Conservation (phyloP, 2,329 filamentous ascomycete genomes). For the Aspergillus quadrilineatus region DNA sequence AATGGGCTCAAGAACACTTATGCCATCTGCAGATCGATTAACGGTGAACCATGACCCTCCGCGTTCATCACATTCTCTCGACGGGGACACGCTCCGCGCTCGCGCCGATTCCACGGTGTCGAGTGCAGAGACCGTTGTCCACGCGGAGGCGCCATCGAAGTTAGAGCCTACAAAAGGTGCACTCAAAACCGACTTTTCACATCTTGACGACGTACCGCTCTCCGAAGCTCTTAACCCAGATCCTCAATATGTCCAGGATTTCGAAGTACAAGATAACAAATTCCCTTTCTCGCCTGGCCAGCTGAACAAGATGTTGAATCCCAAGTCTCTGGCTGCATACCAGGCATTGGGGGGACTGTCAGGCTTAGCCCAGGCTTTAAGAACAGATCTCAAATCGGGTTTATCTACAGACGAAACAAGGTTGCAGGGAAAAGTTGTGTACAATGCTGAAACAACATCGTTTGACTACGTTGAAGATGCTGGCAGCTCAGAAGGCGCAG, state of each 20-base stretch:
- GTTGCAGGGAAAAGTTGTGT: slow-evolving; percentile 66
- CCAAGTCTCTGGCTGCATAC: slow-evolving; percentile 81
- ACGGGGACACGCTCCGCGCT: slow-evolving; percentile 46
- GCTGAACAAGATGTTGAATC: slow-evolving; percentile 82
- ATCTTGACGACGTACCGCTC: slow-evolving; percentile 36
- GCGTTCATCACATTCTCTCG: slow-evolving; percentile 36
- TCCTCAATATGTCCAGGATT: slow-evolving; percentile 72
- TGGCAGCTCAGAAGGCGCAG: slow-evolving; percentile 12
- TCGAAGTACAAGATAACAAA: slow-evolving; percentile 72
- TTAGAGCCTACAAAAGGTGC: neutral
- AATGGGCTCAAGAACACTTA: neutral
- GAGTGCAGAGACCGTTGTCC: slow-evolving; percentile 33
- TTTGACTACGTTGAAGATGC: neutral
- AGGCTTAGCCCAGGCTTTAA: slow-evolving; percentile 76
- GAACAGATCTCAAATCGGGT: slow-evolving; percentile 69
- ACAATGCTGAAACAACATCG: slow-evolving; percentile 63
- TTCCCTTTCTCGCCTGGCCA: slow-evolving; percentile 80
- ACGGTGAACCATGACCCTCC: slow-evolving; percentile 29
- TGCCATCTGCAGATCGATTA: slow-evolving; percentile 22
- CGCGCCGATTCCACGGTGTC: slow-evolving; percentile 44
- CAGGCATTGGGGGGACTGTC: slow-evolving; percentile 73
- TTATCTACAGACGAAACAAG: slow-evolving; percentile 72
- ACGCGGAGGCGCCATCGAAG: slow-evolving; percentile 29
- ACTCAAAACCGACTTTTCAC: neutral
- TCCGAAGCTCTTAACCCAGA: slow-evolving; percentile 70